Percentiles rank a stretch among this genome's conserved stretches.
Conservation (phyloP, 371 early-diverging fungal species). For the Vairimorpha necatrix region DNA sequence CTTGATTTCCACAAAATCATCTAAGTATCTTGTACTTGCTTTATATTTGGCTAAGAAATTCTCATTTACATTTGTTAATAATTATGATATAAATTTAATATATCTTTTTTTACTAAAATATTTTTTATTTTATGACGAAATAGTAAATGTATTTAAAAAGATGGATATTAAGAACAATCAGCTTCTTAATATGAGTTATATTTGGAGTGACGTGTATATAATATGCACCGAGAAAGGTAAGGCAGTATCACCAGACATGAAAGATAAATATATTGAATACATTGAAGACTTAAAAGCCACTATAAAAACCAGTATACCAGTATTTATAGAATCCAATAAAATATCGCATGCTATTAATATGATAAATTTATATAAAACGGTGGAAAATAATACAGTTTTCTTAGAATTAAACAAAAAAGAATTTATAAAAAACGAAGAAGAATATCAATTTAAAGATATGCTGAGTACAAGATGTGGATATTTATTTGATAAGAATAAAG, state of each 20-base stretch:
- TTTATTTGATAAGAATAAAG: slow-evolving; percentile 49
- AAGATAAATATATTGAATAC: slow-evolving; percentile 3
- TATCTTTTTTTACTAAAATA: slow-evolving; percentile 48
- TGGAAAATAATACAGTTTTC: slow-evolving; percentile 19
- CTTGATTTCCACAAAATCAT: slow-evolving; percentile 32
- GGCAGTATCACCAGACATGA: not conserved
- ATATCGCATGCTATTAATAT: slow-evolving; percentile 37
- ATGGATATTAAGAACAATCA: slow-evolving; percentile 51
- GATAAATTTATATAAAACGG: not conserved
- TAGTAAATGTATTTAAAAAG: slow-evolving; percentile 19
- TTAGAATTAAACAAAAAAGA: slow-evolving; percentile 29
- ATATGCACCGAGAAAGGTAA: not conserved
- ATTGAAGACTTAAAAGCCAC: not conserved
- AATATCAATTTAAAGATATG: slow-evolving; percentile 19
- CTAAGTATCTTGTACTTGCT: slow-evolving; percentile 35
- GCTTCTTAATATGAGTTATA: slow-evolving; percentile 43
- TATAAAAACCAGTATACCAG: slow-evolving; percentile 13
- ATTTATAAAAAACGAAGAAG: slow-evolving; percentile 10
- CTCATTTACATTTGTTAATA: not conserved
- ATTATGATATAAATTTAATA: slow-evolving; percentile 47
- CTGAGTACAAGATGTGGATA: slow-evolving; percentile 28
- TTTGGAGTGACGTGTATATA: slow-evolving; percentile 51
- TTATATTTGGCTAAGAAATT: slow-evolving; percentile 38
- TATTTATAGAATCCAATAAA: slow-evolving; percentile 30
- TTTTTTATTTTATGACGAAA: slow-evolving; percentile 38